Percentiles rank a stretch among this genome's conserved stretches.
phyloP scores from a whole-genome alignment of 2,329 filamentous ascomycete species.

The Ustulina deusta region DNA sequence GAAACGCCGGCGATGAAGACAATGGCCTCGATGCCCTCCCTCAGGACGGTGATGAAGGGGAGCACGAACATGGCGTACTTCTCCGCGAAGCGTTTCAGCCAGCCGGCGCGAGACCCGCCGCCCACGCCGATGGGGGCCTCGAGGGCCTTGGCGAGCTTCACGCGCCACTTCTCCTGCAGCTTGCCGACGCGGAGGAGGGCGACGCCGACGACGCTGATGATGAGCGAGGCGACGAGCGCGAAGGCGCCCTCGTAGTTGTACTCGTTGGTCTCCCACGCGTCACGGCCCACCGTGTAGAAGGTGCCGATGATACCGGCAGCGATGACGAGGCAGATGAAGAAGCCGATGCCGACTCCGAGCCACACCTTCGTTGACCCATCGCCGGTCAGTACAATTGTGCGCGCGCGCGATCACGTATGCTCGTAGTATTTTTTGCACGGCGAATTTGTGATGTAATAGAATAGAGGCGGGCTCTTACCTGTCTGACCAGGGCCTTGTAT shows the following conservation, averaged over 20 bases:
- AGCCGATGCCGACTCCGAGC: slow-evolving; percentile 72
- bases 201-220: slow-evolving; percentile 85
- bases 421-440: neutral
- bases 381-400: neutral
- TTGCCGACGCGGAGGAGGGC: slow-evolving; percentile 85
- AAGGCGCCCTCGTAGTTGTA: slow-evolving; percentile 87
- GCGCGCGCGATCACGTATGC: neutral
- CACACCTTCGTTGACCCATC: slow-evolving; percentile 65
- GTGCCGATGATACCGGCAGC: slow-evolving; percentile 77
- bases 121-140: slow-evolving; percentile 64
- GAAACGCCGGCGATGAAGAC: slow-evolving; percentile 89
- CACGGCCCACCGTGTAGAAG: slow-evolving; percentile 76
- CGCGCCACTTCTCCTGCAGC: slow-evolving; percentile 87
- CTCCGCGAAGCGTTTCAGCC: slow-evolving; percentile 73
- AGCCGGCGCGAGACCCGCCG: slow-evolving; percentile 50
- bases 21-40: slow-evolving; percentile 87
- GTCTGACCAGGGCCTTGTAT: slow-evolving; percentile 75
- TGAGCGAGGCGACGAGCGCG: slow-evolving; percentile 77
- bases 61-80: slow-evolving; percentile 89
- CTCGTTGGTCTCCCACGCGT: slow-evolving; percentile 76
- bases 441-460: neutral
- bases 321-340: slow-evolving; percentile 73
- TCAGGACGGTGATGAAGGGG: slow-evolving; percentile 87
- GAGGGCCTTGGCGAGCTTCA: slow-evolving; percentile 80
- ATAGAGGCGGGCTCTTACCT: slow-evolving; percentile 58